These are phyloP conservation scores for Ogataea methylovora DNA, from an alignment of 805 yeast genomes.

Conservation along the genomic window DNA sequence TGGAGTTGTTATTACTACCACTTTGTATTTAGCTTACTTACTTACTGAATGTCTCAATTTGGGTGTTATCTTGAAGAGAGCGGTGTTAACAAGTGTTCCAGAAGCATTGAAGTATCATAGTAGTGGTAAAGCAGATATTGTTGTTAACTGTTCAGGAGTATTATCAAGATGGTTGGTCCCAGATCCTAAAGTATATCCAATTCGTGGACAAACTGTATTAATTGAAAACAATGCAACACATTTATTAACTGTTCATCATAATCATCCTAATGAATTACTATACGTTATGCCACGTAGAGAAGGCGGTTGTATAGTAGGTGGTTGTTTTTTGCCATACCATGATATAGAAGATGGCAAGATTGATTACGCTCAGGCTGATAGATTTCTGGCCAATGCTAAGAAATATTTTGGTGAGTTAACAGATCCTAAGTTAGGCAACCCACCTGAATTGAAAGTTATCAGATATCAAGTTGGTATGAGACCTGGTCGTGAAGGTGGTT, in stretches of 20 bases:
- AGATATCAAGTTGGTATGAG: conserved; percentile 56
- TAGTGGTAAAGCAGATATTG: conserved; percentile 36
- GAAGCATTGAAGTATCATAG: conserved; percentile 41
- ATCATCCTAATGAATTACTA: conserved; percentile 36
- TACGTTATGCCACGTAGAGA: conserved; percentile 66
- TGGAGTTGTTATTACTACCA: conserved; percentile 21
- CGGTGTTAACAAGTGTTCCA: conserved; percentile 31
- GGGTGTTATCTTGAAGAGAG: conserved; percentile 44
- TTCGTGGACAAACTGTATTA: conserved; percentile 54
- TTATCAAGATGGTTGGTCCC: conserved; percentile 35
- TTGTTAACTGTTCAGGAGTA: conserved; percentile 55
- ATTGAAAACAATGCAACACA: conserved; percentile 35
- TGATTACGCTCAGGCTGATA: conserved; percentile 36
- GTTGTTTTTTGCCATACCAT: conserved; percentile 23
- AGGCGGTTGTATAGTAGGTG: conserved; percentile 68
- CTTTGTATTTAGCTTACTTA: conserved; percentile 20
- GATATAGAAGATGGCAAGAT: conserved; percentile 15
- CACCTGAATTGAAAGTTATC: conserved; percentile 35
- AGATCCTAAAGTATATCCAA: conserved; percentile 38
- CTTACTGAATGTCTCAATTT: conserved; percentile 33
- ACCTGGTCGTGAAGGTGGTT: conserved; percentile 59
- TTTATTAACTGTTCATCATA: conserved; percentile 23
- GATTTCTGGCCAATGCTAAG: conserved; percentile 40
- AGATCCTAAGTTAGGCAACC: conserved; percentile 22
- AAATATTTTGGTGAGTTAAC: conserved; percentile 31